Evolutionary conservation across 2,329 filamentous ascomycete species (phyloP).

Genomic region (Venturia pyrina): DNA sequence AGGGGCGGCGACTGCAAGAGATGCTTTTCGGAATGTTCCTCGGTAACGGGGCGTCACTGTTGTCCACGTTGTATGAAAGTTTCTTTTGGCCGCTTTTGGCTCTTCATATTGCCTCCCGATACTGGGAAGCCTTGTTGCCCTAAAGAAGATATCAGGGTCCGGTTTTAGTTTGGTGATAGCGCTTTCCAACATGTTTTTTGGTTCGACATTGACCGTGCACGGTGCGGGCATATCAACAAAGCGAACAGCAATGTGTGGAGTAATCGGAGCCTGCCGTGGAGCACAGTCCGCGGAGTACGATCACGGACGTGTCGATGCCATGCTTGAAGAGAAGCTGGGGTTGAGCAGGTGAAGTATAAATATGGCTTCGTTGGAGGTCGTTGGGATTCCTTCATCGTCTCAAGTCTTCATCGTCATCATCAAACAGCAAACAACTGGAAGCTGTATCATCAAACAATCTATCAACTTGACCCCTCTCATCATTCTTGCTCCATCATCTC

Average conservation of each 20-base stretch:
- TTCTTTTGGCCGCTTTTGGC: background rate
- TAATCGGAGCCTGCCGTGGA: background rate
- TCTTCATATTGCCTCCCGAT: background rate
- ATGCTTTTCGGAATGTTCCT: too few species aligned
- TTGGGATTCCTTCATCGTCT: background rate
- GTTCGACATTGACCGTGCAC: background rate
- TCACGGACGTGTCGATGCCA: background rate
- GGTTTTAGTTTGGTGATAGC: background rate
- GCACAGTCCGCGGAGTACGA: background rate
- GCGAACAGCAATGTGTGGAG: background rate
- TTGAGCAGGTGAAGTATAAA: background rate
- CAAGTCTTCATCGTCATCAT: background rate
- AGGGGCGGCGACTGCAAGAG: background rate
- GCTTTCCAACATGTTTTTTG: background rate
- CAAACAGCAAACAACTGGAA: background rate
- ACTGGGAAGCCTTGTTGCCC: background rate
- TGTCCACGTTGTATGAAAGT: background rate
- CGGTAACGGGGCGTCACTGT: background rate
- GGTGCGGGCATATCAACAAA: background rate
- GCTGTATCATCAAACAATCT: background rate
- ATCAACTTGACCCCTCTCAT: background rate
- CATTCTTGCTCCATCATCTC: background rate
- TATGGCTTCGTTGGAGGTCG: background rate
- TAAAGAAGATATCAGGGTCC: background rate
- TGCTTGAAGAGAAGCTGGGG: background rate